Evolutionary conservation across 23 red algal species (phyloP).

Genomic region (Gracilaria gracilis): DNA sequence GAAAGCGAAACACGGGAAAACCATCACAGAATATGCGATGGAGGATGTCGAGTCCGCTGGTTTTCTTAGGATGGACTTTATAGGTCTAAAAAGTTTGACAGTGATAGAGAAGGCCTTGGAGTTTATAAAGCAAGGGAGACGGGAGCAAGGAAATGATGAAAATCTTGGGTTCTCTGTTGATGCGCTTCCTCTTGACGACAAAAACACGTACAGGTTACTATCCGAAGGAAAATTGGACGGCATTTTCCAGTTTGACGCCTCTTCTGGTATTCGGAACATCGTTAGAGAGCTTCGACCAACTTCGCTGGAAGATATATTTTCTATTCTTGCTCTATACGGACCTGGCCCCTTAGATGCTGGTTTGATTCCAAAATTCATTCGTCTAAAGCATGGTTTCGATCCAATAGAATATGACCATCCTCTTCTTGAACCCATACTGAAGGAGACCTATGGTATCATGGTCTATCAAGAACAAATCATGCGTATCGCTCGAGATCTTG

Average conservation of each 20-base stretch:
- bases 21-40: conserved; percentile 97
- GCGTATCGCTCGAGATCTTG: conserved; percentile 89
- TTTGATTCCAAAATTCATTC: too few relatives aligned
- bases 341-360: conserved; percentile 96
- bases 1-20: conserved; percentile 87
- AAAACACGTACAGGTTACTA: too few relatives aligned
- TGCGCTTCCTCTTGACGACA: too few relatives aligned
- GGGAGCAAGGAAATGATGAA: conserved; percentile 34
- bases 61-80: conserved; percentile 97
- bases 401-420: too few relatives aligned
- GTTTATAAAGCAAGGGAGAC: conserved; percentile 61
- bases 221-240: conserved; percentile 94
- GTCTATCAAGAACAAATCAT: conserved; percentile 99
- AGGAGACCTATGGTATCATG: conserved; percentile 95
- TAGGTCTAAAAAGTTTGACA: conserved; percentile 87
- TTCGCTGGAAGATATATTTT: conserved; percentile 91
- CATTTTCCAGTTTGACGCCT: conserved; percentile 96
- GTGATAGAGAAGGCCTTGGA: too few relatives aligned
- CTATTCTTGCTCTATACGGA: conserved; percentile 92
- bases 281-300: conserved; percentile 89
- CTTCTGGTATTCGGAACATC: conserved; percentile 86
- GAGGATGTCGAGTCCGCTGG: conserved; percentile 94
- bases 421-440: too few relatives aligned
- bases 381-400: too few relatives aligned
- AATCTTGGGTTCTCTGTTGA: conserved; percentile 73